These are phyloP conservation scores for Lentinus tigrinus DNA, from an alignment of 768 basidiomycete genomes.

Conservation along the genomic window DNA sequence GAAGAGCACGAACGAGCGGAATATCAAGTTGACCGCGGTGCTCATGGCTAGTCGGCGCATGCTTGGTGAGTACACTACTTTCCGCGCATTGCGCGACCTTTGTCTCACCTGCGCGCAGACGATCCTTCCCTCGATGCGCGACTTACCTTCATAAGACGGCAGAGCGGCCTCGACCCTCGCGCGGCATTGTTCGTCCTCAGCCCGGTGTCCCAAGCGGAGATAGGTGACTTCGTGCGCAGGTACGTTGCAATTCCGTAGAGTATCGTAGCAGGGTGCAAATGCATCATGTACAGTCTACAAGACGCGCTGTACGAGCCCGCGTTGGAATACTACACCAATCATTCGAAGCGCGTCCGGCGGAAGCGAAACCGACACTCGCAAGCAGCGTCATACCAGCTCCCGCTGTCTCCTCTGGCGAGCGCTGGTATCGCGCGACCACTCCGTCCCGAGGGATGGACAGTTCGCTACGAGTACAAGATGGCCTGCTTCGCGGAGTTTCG, in stretches of 20 bases:
- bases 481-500: slow-evolving; percentile 95
- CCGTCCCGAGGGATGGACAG: slow-evolving; percentile 89
- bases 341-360: slow-evolving; percentile 87
- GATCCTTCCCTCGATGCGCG: slow-evolving; percentile 81
- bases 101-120: slow-evolving; percentile 46
- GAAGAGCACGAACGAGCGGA: slow-evolving; percentile 76
- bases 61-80: slow-evolving; percentile 71
- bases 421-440: slow-evolving; percentile 49
- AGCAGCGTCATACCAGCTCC: slow-evolving; percentile 47
- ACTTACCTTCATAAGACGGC: slow-evolving; percentile 82
- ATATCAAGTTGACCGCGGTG: slow-evolving; percentile 93
- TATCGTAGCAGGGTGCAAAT: not conserved
- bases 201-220: slow-evolving; percentile 82
- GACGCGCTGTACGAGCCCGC: slow-evolving; percentile 87
- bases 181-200: slow-evolving; percentile 94
- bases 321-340: slow-evolving; percentile 88
- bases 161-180: slow-evolving; percentile 86
- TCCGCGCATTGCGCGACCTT: not conserved
- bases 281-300: slow-evolving; percentile 59
- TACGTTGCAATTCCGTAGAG: slow-evolving; percentile 25
- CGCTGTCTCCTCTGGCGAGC: slow-evolving; percentile 44
- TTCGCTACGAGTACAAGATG: slow-evolving; percentile 97
- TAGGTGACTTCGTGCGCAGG: slow-evolving; percentile 89
- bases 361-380: slow-evolving; percentile 86
- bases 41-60: slow-evolving; percentile 85